Percentiles rank a stretch among this genome's conserved stretches.
Evolutionary conservation across 139 green algal genomes (phyloP).

Genomic region (Haematococcus lacustris): DNA sequence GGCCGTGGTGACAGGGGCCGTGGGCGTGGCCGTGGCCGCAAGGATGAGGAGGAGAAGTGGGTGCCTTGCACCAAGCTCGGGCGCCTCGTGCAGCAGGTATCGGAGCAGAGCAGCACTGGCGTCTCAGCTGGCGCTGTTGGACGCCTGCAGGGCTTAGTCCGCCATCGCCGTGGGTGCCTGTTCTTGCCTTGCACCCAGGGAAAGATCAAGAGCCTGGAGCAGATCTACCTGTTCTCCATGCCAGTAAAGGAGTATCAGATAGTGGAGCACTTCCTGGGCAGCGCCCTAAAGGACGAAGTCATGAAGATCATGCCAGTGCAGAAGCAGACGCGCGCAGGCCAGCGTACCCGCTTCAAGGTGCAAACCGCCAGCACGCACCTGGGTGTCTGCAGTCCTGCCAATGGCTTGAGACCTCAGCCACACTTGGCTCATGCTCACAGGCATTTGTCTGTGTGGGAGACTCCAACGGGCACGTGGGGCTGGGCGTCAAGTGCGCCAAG

Average conservation of each 20-base stretch:
- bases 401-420: too few species aligned
- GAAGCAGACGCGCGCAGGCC: slow-evolving; percentile 99
- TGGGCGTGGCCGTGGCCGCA: slow-evolving; percentile 58
- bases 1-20: slow-evolving; percentile 56
- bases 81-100: slow-evolving; percentile 91
- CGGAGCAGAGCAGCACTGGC: too few species aligned
- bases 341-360: slow-evolving; percentile 98
- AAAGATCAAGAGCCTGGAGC: slow-evolving; percentile 98
- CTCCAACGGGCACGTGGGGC: slow-evolving; percentile 93
- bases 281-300: slow-evolving; percentile 87
- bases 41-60: slow-evolving; percentile 95
- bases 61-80: slow-evolving; percentile 97
- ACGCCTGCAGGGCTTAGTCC: too few species aligned
- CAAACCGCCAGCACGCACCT: neutral
- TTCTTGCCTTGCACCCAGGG: too few species aligned
- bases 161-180: too few species aligned
- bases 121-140: too few species aligned
- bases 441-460: slow-evolving; percentile 99
- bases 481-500: slow-evolving; percentile 99
- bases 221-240: slow-evolving; percentile 99
- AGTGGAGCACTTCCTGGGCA: slow-evolving; percentile 81
- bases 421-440: slow-evolving; percentile 26
- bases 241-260: slow-evolving; percentile 98
- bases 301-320: slow-evolving; percentile 99
- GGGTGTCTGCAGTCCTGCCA: too few species aligned